phyloP scores from a whole-genome alignment of 1,284 basidiomycete species.

The Microbotryum saponariae region DNA sequence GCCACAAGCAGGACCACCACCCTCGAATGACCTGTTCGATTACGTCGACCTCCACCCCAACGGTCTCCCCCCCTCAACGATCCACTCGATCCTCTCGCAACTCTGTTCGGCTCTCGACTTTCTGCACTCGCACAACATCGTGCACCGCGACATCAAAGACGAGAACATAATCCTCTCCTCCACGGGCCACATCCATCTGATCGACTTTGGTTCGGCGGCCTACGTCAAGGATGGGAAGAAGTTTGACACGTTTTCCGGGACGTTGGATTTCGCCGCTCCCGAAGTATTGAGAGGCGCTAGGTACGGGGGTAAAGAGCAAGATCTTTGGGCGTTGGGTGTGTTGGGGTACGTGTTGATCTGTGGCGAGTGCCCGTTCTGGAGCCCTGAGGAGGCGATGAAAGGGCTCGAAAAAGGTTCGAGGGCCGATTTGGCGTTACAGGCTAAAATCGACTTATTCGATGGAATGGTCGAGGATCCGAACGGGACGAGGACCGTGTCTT shows the following conservation, averaged over 20 bases:
- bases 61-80: conserved; percentile 66
- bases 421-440: conserved; percentile 54
- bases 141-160: conserved; percentile 97
- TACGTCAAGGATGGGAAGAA: conserved; percentile 38
- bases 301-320: conserved; percentile 92
- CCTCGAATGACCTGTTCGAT: conserved; percentile 65
- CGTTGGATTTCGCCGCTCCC: conserved; percentile 72
- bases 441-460: conserved; percentile 12
- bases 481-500: too few species aligned
- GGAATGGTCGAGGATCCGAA: too few species aligned
- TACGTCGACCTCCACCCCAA: conserved; percentile 82
- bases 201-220: conserved; percentile 53
- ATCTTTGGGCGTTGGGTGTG: conserved; percentile 98
- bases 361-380: conserved; percentile 58
- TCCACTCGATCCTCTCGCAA: conserved; percentile 84
- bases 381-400: conserved; percentile 70
- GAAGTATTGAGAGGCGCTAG: conserved; percentile 92
- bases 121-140: conserved; percentile 83
- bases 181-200: conserved; percentile 66
- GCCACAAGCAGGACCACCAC: conserved; percentile 25
- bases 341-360: conserved; percentile 91
- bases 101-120: conserved; percentile 87
- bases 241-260: conserved; percentile 40
- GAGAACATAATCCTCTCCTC: conserved; percentile 71
- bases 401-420: conserved; percentile 56